Evolutionary conservation across 2,329 filamentous ascomycete species (phyloP).

Genomic region (Massarina eburnea): DNA sequence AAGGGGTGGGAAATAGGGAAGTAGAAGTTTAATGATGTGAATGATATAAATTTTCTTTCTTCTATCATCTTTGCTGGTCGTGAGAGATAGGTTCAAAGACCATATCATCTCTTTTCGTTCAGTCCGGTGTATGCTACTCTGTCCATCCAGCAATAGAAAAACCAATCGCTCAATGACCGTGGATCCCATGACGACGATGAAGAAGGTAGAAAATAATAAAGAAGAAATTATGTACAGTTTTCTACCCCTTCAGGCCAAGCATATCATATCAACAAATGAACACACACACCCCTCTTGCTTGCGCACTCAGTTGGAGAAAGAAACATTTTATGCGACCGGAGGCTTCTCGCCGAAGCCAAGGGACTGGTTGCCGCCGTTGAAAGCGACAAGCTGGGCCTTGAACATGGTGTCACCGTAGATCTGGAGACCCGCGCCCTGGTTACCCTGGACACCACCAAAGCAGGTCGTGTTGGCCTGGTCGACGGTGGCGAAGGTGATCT

Average conservation of each 20-base stretch:
- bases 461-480: constrained; percentile 54
- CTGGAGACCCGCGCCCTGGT: constrained; percentile 54
- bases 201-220: no score
- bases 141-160: not conserved
- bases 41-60: no score
- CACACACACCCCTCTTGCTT: not conserved
- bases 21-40: no score
- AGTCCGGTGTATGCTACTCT: not conserved
- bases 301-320: not conserved
- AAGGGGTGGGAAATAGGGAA: no score
- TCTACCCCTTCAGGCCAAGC: constrained; percentile 10
- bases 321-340: constrained; percentile 8
- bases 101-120: not conserved
- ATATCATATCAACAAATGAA: constrained; percentile 7
- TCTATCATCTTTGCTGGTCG: no score
- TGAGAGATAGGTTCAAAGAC: not conserved
- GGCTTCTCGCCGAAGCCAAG: constrained; percentile 54
- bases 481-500: constrained; percentile 42
- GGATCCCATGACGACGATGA: not conserved
- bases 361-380: constrained; percentile 55
- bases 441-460: constrained; percentile 69
- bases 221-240: constrained; percentile 13
- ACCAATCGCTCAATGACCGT: not conserved
- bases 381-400: constrained; percentile 62
- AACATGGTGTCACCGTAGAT: constrained; percentile 66